Conservation (phyloP, 2,329 filamentous ascomycete genomes). For the Alternaria brassicae region DNA sequence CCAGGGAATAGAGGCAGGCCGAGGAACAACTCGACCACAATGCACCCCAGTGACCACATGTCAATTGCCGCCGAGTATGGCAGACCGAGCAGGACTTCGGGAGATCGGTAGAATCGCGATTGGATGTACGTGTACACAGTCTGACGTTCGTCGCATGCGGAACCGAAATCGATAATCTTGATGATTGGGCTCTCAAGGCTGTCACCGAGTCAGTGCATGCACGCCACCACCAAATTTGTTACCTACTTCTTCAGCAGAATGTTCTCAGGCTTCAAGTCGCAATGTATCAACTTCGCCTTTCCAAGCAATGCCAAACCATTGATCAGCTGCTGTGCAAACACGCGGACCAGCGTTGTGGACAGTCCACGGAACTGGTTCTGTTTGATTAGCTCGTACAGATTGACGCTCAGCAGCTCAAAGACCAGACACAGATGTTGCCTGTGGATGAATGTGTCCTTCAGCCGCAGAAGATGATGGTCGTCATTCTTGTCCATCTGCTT, state of each 20-base stretch:
- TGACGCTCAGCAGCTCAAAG: slow-evolving; percentile 95
- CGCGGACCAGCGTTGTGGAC: slow-evolving; percentile 94
- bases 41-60: slow-evolving; percentile 99
- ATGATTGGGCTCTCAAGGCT: slow-evolving; percentile 97
- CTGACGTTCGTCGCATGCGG: slow-evolving; percentile 95
- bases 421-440: slow-evolving; percentile 95
- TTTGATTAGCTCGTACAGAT: slow-evolving; percentile 98
- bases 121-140: slow-evolving; percentile 99
- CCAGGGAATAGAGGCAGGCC: slow-evolving; percentile 94
- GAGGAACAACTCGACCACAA: slow-evolving; percentile 96
- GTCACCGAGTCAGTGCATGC: slow-evolving; percentile 20
- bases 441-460: slow-evolving; percentile 99
- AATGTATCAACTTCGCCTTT: slow-evolving; percentile 96
- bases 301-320: slow-evolving; percentile 92
- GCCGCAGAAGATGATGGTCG: slow-evolving; percentile 89
- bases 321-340: slow-evolving; percentile 95
- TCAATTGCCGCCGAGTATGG: slow-evolving; percentile 99
- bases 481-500: slow-evolving; percentile 99
- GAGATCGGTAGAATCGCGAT: slow-evolving; percentile 95
- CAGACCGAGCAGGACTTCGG: slow-evolving; percentile 91
- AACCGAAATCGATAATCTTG: slow-evolving; percentile 99
- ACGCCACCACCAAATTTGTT: not conserved
- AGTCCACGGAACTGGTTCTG: slow-evolving; percentile 98
- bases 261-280: slow-evolving; percentile 97
- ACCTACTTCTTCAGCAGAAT: slow-evolving; percentile 90